Percentiles rank a stretch among this genome's conserved stretches.
These are phyloP conservation scores for Nidula microcarpa DNA, from an alignment of 768 basidiomycete species.

Conservation along the genomic window DNA sequence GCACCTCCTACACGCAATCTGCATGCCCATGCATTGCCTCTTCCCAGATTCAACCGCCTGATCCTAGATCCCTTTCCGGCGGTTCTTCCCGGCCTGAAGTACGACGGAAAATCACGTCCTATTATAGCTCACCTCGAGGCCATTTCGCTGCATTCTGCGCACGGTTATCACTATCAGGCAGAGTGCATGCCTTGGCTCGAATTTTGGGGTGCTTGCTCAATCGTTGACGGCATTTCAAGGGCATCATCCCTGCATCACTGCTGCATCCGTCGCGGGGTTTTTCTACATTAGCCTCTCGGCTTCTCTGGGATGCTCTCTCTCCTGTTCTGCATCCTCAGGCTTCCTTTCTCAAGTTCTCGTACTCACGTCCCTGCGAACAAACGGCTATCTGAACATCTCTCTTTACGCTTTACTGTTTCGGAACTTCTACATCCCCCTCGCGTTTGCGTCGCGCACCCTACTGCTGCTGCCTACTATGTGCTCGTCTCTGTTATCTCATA, in stretches of 20 bases:
- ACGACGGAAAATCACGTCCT: conserved; percentile 16
- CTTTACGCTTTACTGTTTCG: neutral
- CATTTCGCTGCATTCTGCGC: neutral
- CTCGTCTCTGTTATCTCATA: neutral
- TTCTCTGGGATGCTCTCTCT: no score
- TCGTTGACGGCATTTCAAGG: conserved; percentile 4
- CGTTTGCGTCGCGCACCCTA: neutral
- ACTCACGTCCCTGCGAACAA: conserved; percentile 9
- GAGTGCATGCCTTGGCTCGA: neutral
- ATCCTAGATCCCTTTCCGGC: conserved; percentile 22
- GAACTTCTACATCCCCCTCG: neutral
- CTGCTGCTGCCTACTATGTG: neutral
- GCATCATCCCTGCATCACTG: conserved; percentile 19
- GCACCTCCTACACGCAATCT: conserved; percentile 7
- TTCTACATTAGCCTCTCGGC: no score
- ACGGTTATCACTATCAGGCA: neutral
- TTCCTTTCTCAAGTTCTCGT: conserved; percentile 1
- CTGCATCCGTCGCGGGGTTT: neutral
- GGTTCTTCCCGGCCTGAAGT: conserved; percentile 20
- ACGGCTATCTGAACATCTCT: neutral
- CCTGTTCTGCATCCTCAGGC: neutral
- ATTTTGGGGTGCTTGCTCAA: conserved; percentile 29
- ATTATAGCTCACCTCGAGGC: conserved; percentile 21
- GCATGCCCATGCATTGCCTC: conserved; percentile 6
- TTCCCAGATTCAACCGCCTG: conserved; percentile 14